These are phyloP conservation scores for Botryotinia calthae DNA, from an alignment of 2,329 filamentous ascomycete genomes.

Conservation along the genomic window DNA sequence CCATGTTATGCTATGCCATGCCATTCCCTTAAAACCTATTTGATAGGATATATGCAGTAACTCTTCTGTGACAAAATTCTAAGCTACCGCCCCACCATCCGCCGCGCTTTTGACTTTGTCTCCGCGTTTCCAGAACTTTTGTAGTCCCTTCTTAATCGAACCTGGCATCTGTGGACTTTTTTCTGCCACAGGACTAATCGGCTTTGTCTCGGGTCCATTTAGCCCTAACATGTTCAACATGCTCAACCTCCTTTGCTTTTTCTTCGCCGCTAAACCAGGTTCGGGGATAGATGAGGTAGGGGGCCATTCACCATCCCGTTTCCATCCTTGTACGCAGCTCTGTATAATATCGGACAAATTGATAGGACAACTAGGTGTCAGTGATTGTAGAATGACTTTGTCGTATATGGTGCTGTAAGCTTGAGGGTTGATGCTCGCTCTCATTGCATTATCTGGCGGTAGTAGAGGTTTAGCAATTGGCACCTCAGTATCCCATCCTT, in stretches of 20 bases:
- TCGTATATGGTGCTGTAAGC: conserved; percentile 83
- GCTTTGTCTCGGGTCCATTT: conserved; percentile 21
- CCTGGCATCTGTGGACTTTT: conserved; percentile 14
- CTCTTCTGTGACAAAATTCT: neutral
- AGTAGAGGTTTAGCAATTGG: conserved; percentile 73
- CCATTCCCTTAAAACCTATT: neutral
- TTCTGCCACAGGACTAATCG: conserved; percentile 3
- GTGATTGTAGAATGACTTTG: conserved; percentile 76
- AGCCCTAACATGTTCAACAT: conserved; percentile 35
- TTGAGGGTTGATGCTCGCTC: conserved; percentile 69
- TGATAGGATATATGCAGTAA: neutral
- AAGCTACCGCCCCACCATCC: neutral
- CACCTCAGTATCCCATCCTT: conserved; percentile 43
- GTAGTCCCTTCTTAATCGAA: conserved; percentile 3
- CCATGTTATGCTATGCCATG: conserved; percentile 1
- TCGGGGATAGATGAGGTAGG: conserved; percentile 56
- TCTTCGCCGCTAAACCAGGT: conserved; percentile 22
- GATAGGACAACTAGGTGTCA: conserved; percentile 83
- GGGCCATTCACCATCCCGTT: conserved; percentile 90
- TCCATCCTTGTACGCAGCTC: conserved; percentile 86
- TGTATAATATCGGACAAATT: conserved; percentile 79
- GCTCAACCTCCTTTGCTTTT: conserved; percentile 33
- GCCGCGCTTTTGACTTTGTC: neutral
- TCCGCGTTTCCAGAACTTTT: conserved; percentile 14
- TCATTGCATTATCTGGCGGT: conserved; percentile 70